These are phyloP conservation scores for Ophiostoma tasmaniense DNA, from an alignment of 2,329 filamentous ascomycete genomes.

Conservation along the genomic window DNA sequence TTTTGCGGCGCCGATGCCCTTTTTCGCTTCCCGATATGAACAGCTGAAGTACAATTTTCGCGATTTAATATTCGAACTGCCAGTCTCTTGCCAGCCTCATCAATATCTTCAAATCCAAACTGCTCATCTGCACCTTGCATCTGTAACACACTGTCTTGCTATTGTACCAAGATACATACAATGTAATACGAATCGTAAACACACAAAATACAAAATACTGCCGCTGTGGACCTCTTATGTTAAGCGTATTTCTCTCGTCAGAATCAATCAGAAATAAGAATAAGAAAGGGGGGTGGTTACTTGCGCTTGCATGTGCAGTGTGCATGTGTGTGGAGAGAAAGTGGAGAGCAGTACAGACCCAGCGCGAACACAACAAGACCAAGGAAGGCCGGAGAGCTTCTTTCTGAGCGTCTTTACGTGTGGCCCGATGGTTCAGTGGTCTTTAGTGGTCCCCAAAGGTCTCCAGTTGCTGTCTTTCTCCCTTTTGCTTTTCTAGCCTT, in stretches of 20 bases:
- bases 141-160: not conserved
- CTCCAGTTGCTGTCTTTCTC: not conserved
- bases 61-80: not conserved
- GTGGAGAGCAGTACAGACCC: constrained; percentile 1
- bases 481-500: constrained; percentile 6
- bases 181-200: not conserved
- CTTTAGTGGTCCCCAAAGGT: not conserved
- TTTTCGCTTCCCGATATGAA: not conserved
- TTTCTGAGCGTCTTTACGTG: not conserved
- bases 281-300: constrained; percentile 2
- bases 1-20: not conserved
- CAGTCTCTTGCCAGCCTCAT: not conserved
- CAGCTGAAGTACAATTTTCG: not conserved
- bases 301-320: not conserved
- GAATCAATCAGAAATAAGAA: not conserved
- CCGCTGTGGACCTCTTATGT: not conserved
- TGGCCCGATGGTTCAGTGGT: not conserved
- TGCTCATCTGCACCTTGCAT: not conserved
- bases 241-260: not conserved
- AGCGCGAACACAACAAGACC: constrained; percentile 1
- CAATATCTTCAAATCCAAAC: not conserved
- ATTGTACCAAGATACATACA: not conserved
- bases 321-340: not conserved
- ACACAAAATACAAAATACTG: not conserved
- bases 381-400: not conserved